Percentiles rank a stretch among this genome's conserved stretches.
Conservation (phyloP, 164 flowering plant species). For the Kalanchoe fedtschenkoi region DNA sequence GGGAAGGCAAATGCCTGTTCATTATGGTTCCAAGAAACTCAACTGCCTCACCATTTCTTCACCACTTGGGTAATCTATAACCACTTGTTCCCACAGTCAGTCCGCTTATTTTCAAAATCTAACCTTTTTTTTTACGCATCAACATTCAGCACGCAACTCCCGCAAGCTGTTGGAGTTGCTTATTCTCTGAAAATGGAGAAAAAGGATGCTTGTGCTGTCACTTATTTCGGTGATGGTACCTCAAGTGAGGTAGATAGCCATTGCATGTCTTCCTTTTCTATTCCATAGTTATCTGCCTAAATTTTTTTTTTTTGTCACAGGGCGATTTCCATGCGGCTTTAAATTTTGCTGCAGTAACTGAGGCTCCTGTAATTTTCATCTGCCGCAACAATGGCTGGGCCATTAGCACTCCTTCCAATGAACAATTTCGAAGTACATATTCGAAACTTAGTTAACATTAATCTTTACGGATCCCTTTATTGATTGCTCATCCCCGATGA, state of each 20-base stretch:
- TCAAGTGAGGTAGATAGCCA: conserved; percentile 49
- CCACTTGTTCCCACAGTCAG: neutral
- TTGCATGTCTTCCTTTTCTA: neutral
- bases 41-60: conserved; percentile 61
- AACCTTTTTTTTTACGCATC: neutral
- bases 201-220: conserved; percentile 54
- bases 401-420: conserved; percentile 50
- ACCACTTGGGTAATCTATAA: conserved; percentile 43
- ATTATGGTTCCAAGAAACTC: conserved; percentile 58
- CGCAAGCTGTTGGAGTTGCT: conserved; percentile 77
- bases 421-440: conserved; percentile 54
- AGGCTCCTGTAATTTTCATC: conserved; percentile 52
- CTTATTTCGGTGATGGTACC: conserved; percentile 63
- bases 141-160: conserved; percentile 50
- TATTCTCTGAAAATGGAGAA: conserved; percentile 69
- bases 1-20: conserved; percentile 92
- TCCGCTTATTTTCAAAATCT: neutral
- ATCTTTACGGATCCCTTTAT: neutral
- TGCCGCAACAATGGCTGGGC: conserved; percentile 84
- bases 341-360: conserved; percentile 63
- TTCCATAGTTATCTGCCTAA: neutral
- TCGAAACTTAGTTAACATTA: neutral
- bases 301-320: conserved; percentile 19
- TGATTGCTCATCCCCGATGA: neutral
- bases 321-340: conserved; percentile 74